phyloP scores from a whole-genome alignment of 2,329 filamentous ascomycete genomes.

The Colletotrichum shisoi region DNA sequence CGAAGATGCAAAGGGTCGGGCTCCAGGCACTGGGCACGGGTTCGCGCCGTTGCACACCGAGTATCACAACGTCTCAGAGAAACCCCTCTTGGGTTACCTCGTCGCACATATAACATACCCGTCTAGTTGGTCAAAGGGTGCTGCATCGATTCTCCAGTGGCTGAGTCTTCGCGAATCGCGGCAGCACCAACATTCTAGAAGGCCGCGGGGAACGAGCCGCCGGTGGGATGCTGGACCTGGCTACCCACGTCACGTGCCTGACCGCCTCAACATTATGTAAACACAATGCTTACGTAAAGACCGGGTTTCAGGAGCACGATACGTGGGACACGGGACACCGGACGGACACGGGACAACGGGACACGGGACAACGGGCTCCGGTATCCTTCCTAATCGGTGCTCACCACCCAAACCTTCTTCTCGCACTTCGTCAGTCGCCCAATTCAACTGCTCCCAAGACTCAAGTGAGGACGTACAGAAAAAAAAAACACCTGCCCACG shows the following conservation, averaged over 20 bases:
- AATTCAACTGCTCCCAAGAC: not conserved
- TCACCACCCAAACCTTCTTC: not conserved
- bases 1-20: not conserved
- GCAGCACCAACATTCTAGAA: not conserved
- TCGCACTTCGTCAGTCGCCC: too few relatives aligned
- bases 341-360: fast-evolving
- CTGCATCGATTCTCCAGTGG: not conserved
- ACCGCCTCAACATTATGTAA: too few relatives aligned
- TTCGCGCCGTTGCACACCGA: too few relatives aligned
- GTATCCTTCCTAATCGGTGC: not conserved
- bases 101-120: too few relatives aligned
- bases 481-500: not conserved
- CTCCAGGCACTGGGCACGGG: too few relatives aligned
- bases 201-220: not conserved
- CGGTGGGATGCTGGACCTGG: not conserved
- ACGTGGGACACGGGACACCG: too few relatives aligned
- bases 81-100: too few relatives aligned
- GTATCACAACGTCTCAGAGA: too few relatives aligned
- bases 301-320: too few relatives aligned
- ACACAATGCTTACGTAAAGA: too few relatives aligned
- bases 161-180: not conserved
- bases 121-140: not conserved
- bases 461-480: not conserved
- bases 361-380: not conserved
- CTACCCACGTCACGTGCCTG: not conserved